Conservation (phyloP, 2,329 filamentous ascomycete genomes). For the Grosmannia serpens region DNA sequence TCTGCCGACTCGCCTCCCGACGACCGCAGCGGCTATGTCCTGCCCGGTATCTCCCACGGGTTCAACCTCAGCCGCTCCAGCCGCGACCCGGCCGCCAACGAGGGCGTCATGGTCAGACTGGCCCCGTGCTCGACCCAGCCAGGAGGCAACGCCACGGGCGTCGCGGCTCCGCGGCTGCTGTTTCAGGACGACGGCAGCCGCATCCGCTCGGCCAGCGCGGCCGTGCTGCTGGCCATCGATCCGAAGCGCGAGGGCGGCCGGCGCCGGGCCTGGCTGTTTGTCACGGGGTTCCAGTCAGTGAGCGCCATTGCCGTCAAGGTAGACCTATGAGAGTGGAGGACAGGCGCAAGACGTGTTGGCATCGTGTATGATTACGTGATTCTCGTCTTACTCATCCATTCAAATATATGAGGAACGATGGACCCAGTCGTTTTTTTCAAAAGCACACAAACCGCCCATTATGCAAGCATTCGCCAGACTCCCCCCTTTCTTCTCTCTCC, state of each 20-base stretch:
- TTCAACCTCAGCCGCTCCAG: slow-evolving; percentile 23
- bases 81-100: slow-evolving; percentile 23
- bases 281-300: slow-evolving; percentile 41
- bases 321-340: slow-evolving; percentile 24
- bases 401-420: background rate
- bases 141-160: background rate
- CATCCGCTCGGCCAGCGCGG: slow-evolving; percentile 37
- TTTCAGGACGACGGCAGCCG: slow-evolving; percentile 45
- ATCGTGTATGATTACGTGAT: background rate
- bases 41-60: slow-evolving; percentile 32
- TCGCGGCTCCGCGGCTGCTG: slow-evolving; percentile 29
- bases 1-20: slow-evolving; percentile 11
- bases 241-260: slow-evolving; percentile 29
- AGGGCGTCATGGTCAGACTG: slow-evolving; percentile 37
- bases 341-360: background rate
- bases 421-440: background rate
- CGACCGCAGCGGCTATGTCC: slow-evolving; percentile 42
- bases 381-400: background rate
- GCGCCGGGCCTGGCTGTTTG: slow-evolving; percentile 44
- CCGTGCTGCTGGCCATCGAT: slow-evolving; percentile 41
- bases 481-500: too few relatives aligned
- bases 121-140: slow-evolving; percentile 1
- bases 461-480: background rate
- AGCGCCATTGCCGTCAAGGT: slow-evolving; percentile 40
- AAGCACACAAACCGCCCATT: background rate